Base-by-base conservation (phyloP, 352 stramenopile genomes). In the Pythium monospermum region DNA sequence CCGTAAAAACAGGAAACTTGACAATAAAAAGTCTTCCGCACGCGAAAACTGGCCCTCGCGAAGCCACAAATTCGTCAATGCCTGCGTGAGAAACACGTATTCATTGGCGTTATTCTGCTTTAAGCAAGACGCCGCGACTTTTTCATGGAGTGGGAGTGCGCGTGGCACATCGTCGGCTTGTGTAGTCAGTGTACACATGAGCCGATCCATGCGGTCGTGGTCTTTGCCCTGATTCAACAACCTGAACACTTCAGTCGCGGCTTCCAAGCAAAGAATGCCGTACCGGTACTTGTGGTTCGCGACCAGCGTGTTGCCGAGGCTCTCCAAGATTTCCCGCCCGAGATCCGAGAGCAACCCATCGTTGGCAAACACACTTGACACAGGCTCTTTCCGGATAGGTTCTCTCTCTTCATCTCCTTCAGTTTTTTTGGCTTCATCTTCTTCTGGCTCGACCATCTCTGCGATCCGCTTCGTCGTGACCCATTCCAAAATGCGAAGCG, bases 261-360 rank as follows among this genome's bases (percentile, higher is more conserved):
- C 76, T 59, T 94, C 83, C 1, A 92, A 59, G 36, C 79, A 87
- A 47, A 88, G 32, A 30, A 94, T 87, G 2, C 81, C 82, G 38
- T 87, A 92, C 15, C 79, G 82, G 44, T 94, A 94, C 50, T 94
- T 94, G 31, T 86, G 79, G 47, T 88, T 92, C 59, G 88, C 84
- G 43, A 89, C 83, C 46, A 94, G 66, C 25, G 91, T 69, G 43
- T 89, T 88, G 6, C 83, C 81, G 4, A 91, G 56, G 49, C 59
- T 73, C 45, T 94, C 83, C 0, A 94, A 57, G 4, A 70, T 59
- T 37, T 92, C 80, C 8, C 81, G 75, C 1, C 83, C 83, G 6
- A 92, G 59, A 27, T 83, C 71, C 0, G 79, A 91, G 2, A 91
- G 51, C 4, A 94, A 37, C 0, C 79, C 83, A 37, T 91, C 79